Conservation (phyloP, 1,284 basidiomycete genomes). For the Ceratobasidium papillatum region DNA sequence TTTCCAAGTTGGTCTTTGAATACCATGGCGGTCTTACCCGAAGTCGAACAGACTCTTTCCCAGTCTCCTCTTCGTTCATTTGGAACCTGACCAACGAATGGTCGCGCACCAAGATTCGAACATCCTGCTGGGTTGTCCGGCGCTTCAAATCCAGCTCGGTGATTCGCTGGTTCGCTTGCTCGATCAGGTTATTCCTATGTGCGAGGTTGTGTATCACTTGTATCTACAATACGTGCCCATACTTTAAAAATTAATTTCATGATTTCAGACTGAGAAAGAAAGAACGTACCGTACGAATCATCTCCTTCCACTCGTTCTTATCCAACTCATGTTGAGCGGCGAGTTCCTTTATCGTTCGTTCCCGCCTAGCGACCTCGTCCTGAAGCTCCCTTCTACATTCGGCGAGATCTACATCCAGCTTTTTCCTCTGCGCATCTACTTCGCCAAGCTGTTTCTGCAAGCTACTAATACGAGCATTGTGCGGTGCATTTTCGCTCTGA, state of each 20-base stretch:
- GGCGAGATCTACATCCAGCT: background rate
- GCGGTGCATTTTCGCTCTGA: slow-evolving; percentile 18
- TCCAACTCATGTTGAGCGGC: slow-evolving; percentile 21
- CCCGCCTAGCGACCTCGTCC: background rate
- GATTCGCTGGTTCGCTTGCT: background rate
- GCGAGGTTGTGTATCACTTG: slow-evolving; percentile 26
- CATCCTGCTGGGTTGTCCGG: slow-evolving; percentile 9
- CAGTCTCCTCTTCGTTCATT: slow-evolving; percentile 15
- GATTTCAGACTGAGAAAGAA: background rate
- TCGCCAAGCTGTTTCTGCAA: slow-evolving; percentile 28
- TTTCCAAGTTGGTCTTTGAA: background rate
- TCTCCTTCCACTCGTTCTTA: slow-evolving; percentile 30
- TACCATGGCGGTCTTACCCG: background rate
- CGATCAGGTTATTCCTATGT: background rate
- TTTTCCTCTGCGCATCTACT: slow-evolving; percentile 12
- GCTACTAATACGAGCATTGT: slow-evolving; percentile 27
- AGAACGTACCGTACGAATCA: background rate
- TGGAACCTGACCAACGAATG: slow-evolving; percentile 33
- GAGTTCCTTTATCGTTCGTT: slow-evolving; percentile 16
- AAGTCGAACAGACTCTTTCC: slow-evolving; percentile 12
- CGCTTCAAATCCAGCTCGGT: slow-evolving; percentile 5
- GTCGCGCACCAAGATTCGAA: slow-evolving; percentile 33
- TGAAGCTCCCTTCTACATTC: slow-evolving; percentile 4
- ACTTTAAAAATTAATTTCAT: background rate
- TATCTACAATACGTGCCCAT: background rate